Base-by-base conservation (phyloP, 2,329 filamentous ascomycete genomes). In the Ophiostoma novo-ulmi region DNA sequence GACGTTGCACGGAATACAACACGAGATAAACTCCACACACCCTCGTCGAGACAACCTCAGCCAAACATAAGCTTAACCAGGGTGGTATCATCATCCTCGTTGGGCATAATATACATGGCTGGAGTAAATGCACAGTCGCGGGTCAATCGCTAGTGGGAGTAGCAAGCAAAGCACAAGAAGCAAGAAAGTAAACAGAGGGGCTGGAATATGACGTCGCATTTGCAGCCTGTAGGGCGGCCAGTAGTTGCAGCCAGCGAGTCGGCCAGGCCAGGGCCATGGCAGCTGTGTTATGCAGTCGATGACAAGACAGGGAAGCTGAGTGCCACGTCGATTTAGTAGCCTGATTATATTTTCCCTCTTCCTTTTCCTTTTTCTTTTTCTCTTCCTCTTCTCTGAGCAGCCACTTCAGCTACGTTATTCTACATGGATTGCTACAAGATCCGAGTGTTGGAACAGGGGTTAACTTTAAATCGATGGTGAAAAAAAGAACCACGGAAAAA, bases 401-500 rank as follows among this genome's bases (percentile, higher is more conserved):
- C 41, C 41, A 44, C 44, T 5, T 31, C 31, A 31, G 31, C 31
- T 6, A 48, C 44, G 20, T 48, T n/a, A 48, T 48, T n/a, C 44
- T 58, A 58, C 52, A 26, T 58, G 52, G 52, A 63, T 20, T 63
- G 22, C 58, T 63, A 63, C 55, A 14, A 63, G 58, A 63, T 63
- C 58, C 11, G 58, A 31, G 20, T 22, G n/a, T 26, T 26, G 52
- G 58, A 36, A 14, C 58, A 63, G 58, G 58, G 26, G 58, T 14
- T 13, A 36, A 63, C 58, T 63, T 3, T 63, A 36, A 63, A 63
- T 63, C 26, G 26, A 63, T 26, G 22, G 52, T 1, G 4, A 48
- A 48, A 48, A 7, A 48, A n/a, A n/a, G 17, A 10, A 10, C 38
- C 38, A 13, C 13, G 38, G 6, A 20, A 48, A 5, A 20, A 20